Evolutionary conservation across 78 protist genomes (phyloP), one percentile per base, ranked within the genome.

Genomic region (Paratrimastix pyriformis): DNA sequence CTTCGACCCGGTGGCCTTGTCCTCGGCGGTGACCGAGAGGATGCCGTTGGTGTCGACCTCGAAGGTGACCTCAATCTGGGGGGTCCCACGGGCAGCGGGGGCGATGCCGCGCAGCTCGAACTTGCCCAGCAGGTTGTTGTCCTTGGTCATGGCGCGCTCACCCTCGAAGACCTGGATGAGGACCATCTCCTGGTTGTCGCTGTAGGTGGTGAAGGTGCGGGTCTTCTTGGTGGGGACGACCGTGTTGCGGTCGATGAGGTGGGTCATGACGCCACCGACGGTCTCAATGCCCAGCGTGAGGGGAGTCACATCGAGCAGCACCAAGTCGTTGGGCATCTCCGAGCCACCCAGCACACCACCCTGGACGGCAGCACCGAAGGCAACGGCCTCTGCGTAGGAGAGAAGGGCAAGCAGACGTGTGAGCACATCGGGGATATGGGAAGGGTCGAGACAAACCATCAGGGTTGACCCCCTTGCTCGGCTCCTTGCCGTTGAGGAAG

Each of bases 311-410:
- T 77, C 81, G 26, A 77, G 54, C 50, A 77, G 64, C 62, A 77
- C 57, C 9, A 24, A 18, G 60, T 84, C 87, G 1, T 77, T 76
- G 1, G n/a, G 29, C 13, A n/a, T 40, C 9, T 69, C 38, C 7
- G 42, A 4, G 5, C 24, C 8, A 40, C 91, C 95, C 26, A 96
- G 84, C 39, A 93, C 82, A n/a, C 91, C 97, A n/a, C 93, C 99
- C 85, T 97, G 99, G 7, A 95, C 93, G 45, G 99, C 99, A 0
- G 99, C 99, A 37, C 98, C 95, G 65, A 80, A 87, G 46, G 99
- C 99, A 0, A 96, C 98, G 42, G 99, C 99, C 86, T 95, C n/a
- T n/a, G n/a, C n/a, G n/a, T n/a, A n/a, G n/a, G n/a, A n/a, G n/a
- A n/a, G n/a, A n/a, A n/a, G n/a, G n/a, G n/a, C n/a, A n/a, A n/a